Evolutionary conservation across 2,329 filamentous ascomycete genomes (phyloP), one percentile per base, ranked within the genome.

Genomic region (Penicillium sp.): DNA sequence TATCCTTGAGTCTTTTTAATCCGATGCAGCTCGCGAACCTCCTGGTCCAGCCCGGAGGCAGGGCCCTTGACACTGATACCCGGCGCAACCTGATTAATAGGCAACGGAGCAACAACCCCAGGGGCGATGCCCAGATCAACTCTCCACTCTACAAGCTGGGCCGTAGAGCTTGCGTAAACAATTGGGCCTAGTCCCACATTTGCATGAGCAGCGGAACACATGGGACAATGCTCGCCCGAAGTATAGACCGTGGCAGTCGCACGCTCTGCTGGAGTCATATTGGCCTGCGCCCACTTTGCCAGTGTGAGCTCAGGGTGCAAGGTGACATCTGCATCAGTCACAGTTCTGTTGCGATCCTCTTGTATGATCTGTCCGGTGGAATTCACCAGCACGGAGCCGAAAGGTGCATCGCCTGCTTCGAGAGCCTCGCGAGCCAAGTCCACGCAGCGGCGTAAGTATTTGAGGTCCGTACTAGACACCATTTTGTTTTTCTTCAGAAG

Each of bases 201-300:
- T 3, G 58, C 56, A 34, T 61, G 58, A 16, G 51, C 44, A 33
- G 51, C 21, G 9, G 58, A 13, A 26, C 58, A 60, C 58, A 60
- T 60, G 10, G 58, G 55, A 33, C 58, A 60, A 33, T 60, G 58
- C 33, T 60, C 58, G 36, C 55, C 52, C 10, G 58, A 60, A 3
- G 58, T 60, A 46, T 60, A 60, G 23, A 60, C 52, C 0, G 55
- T 60, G 19, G 55, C 45, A 16, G 52, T 18, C 1, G 55, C 47
- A 23, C 58, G 58, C 9, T 54, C 52, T 2, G 49, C 16, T 0
- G 49, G 47, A 3, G 26, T n/a, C 36, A 60, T 14, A 23, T 60
- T 40, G 16, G 55, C 42, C n/a, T 58, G 50, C n/a, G 58, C 55
- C 58, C 58, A 60, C 14, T 45, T 24, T 1, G 48, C 58, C 11